Evolutionary conservation across 768 basidiomycete species (phyloP).

Genomic region (Phanerochaete sordida): DNA sequence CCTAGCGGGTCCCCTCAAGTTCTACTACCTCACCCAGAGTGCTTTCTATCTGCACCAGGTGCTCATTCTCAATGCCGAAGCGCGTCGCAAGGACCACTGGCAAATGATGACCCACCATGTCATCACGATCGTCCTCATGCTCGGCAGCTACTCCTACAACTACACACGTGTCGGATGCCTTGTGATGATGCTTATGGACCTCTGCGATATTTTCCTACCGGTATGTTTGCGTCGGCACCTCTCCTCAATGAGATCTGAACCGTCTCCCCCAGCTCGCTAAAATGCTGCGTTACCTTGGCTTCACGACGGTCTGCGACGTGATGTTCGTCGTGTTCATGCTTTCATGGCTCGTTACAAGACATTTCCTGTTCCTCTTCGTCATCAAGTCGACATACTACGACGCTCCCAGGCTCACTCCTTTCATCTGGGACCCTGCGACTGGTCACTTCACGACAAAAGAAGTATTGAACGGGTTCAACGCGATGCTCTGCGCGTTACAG

Average conservation of each 20-base stretch:
- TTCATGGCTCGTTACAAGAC: slow-evolving; percentile 89
- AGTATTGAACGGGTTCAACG: slow-evolving; percentile 45
- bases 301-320: slow-evolving; percentile 60
- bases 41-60: slow-evolving; percentile 93
- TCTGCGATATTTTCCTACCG: slow-evolving; percentile 88
- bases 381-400: slow-evolving; percentile 62
- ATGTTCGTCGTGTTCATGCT: slow-evolving; percentile 81
- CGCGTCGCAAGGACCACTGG: slow-evolving; percentile 83
- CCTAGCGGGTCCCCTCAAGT: slow-evolving; percentile 77
- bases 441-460: slow-evolving; percentile 54
- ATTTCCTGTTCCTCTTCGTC: slow-evolving; percentile 73
- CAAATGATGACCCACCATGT: slow-evolving; percentile 98
- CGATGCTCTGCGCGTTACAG: slow-evolving; percentile 58
- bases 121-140: slow-evolving; percentile 79
- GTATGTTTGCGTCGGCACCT: no score
- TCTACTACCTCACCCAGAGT: slow-evolving; percentile 83
- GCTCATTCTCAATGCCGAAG: slow-evolving; percentile 90
- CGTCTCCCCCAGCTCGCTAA: slow-evolving; percentile 78
- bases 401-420: slow-evolving; percentile 42
- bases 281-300: slow-evolving; percentile 84
- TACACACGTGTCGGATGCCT: slow-evolving; percentile 88
- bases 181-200: slow-evolving; percentile 92
- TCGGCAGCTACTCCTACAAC: slow-evolving; percentile 74
- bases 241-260: no score
- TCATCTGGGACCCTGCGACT: slow-evolving; percentile 54